Base-by-base conservation (phyloP, 2,329 filamentous ascomycete species). In the Microdochium nivale region DNA sequence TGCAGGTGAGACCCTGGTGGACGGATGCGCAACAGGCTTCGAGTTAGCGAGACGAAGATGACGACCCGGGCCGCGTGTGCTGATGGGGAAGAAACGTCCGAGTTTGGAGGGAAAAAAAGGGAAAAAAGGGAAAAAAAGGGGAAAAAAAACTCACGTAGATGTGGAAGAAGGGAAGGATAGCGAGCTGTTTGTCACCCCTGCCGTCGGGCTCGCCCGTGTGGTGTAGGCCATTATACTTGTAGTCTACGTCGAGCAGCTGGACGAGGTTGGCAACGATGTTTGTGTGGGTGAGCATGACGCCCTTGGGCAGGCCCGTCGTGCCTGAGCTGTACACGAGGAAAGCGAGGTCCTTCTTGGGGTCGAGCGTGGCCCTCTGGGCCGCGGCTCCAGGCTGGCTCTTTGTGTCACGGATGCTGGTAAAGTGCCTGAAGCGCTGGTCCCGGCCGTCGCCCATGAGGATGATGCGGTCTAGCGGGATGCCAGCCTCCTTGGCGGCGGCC, bases 261-360 rank as follows among this genome's bases (percentile, higher is more conserved):
- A 79, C 58, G 7, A 83, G 64, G 66, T 96, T 95, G 53, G 88
- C 73, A 11, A 95, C 80, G 54, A 96, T 84, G 65, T 96, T 96
- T 57, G 72, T 68, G 68, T 97, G 92, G 8, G 83, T 87, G 30
- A 96, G 75, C 80, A 89, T 87, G 14, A 96, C 92, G 16, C 91
- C 92, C 68, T 97, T 97, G 0, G 92, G 91, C 49, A 90, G 72
- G 2, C 92, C 92, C 0, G 92, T 96, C 0, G 92, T 97, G 8
- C 92, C 92, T 8, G 86, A 91, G 49, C 85, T 90, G 67, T 95
- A 96, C 1, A 95, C 89, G 52, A 96, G 69, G 62, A 94, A 95
- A 0, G 89, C 86, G 25, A 94, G 66, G 63, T 96, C 90, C 52
- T 82, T 84, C 49, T 78, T 76, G 0, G 88, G 81, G 48, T 87